Conservation (phyloP, 257 asterid species). For the Coffea canephora region DNA sequence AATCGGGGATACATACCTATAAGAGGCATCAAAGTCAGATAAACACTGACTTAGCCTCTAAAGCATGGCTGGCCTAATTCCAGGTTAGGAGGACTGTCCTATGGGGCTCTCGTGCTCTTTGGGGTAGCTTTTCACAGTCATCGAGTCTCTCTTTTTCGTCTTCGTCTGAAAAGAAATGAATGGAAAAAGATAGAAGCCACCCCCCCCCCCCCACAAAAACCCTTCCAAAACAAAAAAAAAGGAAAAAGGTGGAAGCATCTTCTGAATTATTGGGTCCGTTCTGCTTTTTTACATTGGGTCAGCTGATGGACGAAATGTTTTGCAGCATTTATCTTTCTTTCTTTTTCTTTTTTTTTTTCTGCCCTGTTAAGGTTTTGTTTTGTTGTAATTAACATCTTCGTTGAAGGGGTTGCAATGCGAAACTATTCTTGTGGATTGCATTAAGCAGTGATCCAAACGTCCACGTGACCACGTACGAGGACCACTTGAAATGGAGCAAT, state of each 20-base stretch:
- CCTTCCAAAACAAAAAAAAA: neutral
- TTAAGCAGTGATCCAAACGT: neutral
- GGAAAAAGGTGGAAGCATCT: neutral
- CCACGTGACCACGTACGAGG: neutral
- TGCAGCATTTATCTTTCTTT: too few species aligned
- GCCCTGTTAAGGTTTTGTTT: neutral
- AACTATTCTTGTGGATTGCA: neutral
- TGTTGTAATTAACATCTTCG: neutral
- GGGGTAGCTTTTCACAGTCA: neutral
- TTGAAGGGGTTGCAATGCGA: neutral
- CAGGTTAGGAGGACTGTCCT: neutral
- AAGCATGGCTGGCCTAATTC: neutral
- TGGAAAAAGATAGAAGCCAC: neutral
- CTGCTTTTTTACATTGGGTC: too few species aligned
- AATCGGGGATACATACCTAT: neutral
- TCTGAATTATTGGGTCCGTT: neutral
- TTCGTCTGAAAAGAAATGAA: neutral
- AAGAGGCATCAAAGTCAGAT: neutral
- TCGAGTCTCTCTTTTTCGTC: neutral
- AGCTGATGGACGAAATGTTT: neutral
- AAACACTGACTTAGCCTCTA: neutral
- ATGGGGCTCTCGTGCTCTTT: neutral
- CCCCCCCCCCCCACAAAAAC: too few species aligned
- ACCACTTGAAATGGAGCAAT: neutral
- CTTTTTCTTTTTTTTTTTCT: too few species aligned